These are phyloP conservation scores for Phaffia rhodozyma DNA, from an alignment of 1,284 basidiomycete species.

Conservation along the genomic window DNA sequence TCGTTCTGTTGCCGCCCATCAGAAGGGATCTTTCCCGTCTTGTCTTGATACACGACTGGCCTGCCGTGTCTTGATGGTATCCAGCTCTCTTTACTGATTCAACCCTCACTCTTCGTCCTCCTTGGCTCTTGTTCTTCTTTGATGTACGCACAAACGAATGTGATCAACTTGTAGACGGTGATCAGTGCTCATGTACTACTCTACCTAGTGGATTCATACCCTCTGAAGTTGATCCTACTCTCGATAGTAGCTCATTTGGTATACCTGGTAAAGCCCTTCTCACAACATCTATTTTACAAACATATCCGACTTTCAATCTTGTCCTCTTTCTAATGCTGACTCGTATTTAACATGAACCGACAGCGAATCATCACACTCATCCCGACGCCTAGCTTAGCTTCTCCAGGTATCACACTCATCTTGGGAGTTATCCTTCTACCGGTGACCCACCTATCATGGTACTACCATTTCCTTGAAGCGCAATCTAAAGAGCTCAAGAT, in stretches of 20 bases:
- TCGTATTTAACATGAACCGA: background rate
- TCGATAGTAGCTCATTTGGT: constrained; percentile 6
- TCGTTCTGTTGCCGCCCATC: too few species aligned
- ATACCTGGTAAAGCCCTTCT: background rate
- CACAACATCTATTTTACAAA: background rate
- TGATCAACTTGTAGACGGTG: constrained; percentile 1
- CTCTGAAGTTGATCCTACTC: constrained; percentile 2
- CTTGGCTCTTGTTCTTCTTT: too few species aligned
- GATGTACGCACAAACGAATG: too few species aligned
- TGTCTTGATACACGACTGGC: background rate
- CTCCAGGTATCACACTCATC: constrained; percentile 8
- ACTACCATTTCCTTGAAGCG: constrained; percentile 6
- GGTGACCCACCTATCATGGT: constrained; percentile 16
- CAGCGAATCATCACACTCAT: constrained; percentile 15
- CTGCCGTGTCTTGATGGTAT: background rate
- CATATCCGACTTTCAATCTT: background rate
- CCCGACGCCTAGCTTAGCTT: constrained; percentile 8
- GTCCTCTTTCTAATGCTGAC: background rate
- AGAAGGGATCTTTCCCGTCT: too few species aligned
- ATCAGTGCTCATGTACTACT: background rate
- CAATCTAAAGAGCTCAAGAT: background rate
- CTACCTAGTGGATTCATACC: constrained; percentile 13
- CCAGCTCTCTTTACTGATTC: too few species aligned
- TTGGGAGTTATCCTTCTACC: constrained; percentile 15
- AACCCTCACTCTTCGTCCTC: too few species aligned